Conservation (phyloP, 2,329 filamentous ascomycete genomes). For the Pestalotiopsis sp. region DNA sequence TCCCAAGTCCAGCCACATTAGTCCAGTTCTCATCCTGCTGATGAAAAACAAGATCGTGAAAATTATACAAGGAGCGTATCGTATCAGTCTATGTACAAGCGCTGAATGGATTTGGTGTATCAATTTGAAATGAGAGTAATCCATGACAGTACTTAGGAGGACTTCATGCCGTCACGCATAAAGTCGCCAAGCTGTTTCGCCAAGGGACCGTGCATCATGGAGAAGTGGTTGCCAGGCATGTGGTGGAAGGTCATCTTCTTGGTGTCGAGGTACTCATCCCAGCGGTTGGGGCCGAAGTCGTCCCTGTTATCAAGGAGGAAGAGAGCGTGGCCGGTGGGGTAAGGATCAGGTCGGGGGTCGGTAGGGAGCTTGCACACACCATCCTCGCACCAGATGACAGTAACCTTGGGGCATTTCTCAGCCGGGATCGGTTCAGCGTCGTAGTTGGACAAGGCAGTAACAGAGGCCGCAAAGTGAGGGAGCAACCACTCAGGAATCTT, state of each 20-base stretch:
- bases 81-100: neutral
- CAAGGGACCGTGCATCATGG: constrained; percentile 69
- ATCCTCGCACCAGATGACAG: constrained; percentile 73
- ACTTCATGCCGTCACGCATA: constrained; percentile 32
- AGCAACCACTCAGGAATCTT: constrained; percentile 75
- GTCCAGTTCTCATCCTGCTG: neutral
- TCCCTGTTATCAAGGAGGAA: constrained; percentile 76
- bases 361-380: constrained; percentile 70
- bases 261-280: constrained; percentile 66
- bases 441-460: constrained; percentile 71
- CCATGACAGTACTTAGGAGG: neutral
- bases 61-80: constrained; percentile 8
- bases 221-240: constrained; percentile 76
- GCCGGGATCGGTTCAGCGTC: constrained; percentile 65
- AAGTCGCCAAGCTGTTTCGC: constrained; percentile 34
- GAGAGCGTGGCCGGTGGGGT: constrained; percentile 62
- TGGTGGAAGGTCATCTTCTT: constrained; percentile 66
- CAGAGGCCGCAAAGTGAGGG: constrained; percentile 72
- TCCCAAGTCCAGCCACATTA: neutral
- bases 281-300: constrained; percentile 72
- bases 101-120: neutral
- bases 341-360: constrained; percentile 66
- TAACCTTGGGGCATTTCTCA: constrained; percentile 62
- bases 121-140: constrained; percentile 3
- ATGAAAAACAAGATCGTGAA: neutral